Conservation (phyloP, 148 eudicot species). For the Camellia japonica region DNA sequence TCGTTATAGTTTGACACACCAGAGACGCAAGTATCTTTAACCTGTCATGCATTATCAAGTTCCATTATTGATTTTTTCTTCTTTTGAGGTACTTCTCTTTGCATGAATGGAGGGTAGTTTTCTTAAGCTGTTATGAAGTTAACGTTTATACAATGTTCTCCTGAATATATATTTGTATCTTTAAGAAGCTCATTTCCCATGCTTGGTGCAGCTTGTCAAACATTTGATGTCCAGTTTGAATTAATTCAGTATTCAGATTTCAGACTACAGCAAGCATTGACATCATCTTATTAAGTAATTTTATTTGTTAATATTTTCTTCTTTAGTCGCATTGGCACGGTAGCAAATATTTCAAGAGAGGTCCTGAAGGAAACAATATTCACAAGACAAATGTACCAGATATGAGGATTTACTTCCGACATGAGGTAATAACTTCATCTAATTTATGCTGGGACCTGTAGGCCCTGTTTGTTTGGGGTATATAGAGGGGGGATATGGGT, state of each 20-base stretch:
- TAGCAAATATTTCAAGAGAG: slow-evolving; percentile 54
- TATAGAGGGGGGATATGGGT: too few relatives aligned
- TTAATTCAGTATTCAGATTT: not conserved
- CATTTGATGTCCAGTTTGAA: not conserved
- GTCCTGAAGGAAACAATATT: slow-evolving; percentile 70
- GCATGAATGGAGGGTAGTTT: not conserved
- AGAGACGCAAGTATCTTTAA: not conserved
- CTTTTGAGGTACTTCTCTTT: not conserved
- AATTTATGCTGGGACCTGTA: not conserved
- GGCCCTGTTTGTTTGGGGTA: too few relatives aligned
- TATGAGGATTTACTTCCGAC: slow-evolving; percentile 59
- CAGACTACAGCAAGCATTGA: not conserved
- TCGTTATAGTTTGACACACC: not conserved
- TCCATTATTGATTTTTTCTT: not conserved
- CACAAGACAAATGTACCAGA: slow-evolving; percentile 73
- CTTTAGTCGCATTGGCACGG: slow-evolving; percentile 75
- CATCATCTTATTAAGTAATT: slow-evolving; percentile 1
- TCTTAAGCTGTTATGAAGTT: not conserved
- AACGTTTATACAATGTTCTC: not conserved
- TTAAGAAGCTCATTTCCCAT: not conserved
- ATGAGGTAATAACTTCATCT: slow-evolving; percentile 51
- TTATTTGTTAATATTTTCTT: slow-evolving; percentile 4
- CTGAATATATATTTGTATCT: not conserved
- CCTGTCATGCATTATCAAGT: not conserved
- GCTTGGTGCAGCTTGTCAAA: not conserved